Evolutionary conservation across 768 basidiomycete genomes (phyloP).

Genomic region (Tylopilus plumbeoviolaceoides): DNA sequence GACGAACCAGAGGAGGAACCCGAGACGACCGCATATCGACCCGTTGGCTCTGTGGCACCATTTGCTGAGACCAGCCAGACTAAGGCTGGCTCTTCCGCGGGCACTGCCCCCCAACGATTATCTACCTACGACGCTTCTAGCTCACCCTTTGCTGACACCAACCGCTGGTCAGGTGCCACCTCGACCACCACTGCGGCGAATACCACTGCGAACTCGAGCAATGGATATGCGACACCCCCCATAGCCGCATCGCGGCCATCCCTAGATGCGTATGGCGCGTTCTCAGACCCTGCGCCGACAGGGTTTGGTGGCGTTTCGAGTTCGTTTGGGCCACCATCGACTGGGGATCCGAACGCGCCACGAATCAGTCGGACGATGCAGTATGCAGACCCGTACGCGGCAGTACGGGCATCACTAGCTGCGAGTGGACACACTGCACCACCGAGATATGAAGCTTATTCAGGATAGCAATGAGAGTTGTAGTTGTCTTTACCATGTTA

Average conservation of each 20-base stretch:
- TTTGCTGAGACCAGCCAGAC: constrained; percentile 27
- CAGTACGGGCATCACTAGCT: constrained; percentile 60
- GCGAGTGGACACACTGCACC: constrained; percentile 32
- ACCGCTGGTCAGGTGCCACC: constrained; percentile 41
- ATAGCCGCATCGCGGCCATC: constrained; percentile 51
- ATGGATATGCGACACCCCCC: constrained; percentile 30
- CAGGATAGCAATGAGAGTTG: constrained; percentile 42
- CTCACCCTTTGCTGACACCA: constrained; percentile 51
- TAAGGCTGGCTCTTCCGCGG: constrained; percentile 6
- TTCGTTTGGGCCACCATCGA: constrained; percentile 32
- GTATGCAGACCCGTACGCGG: constrained; percentile 85
- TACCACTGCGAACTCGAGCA: constrained; percentile 24
- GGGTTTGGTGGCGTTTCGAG: constrained; percentile 54
- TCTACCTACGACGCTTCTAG: constrained; percentile 22
- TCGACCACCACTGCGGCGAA: constrained; percentile 24
- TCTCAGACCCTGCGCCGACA: constrained; percentile 80
- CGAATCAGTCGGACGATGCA: constrained; percentile 89
- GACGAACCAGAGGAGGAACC: constrained; percentile 54
- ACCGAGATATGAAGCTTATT: constrained; percentile 53
- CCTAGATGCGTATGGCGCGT: constrained; percentile 88
- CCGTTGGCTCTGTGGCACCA: constrained; percentile 34
- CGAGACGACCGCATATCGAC: constrained; percentile 45
- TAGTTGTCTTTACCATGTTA: not conserved
- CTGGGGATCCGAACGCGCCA: constrained; percentile 32
- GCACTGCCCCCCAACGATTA: constrained; percentile 17